Evolutionary conservation across 1,284 basidiomycete species (phyloP), one percentile per base, ranked within the genome.

Genomic region (Malassezia nana): DNA sequence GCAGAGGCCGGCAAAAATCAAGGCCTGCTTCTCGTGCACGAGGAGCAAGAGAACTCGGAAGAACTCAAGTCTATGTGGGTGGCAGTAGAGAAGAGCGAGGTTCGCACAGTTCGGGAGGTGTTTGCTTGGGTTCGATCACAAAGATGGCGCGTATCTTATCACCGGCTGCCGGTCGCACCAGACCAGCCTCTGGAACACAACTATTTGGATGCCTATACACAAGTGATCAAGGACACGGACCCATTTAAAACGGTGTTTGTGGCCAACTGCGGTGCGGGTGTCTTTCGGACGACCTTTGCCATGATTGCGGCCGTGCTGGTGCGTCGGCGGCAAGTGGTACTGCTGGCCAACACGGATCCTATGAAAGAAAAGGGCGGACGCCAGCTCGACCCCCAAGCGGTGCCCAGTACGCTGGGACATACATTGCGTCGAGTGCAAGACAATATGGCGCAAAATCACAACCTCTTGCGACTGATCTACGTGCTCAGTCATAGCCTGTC

Each of bases 251-350:
- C 88, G 0, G 84, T 86, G 0, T 78, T 98, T 15, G 87, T 98
- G 2, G 95, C 98, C 75, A 92, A 89, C 53, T 96, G 94, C 74
- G 92, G 94, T 35, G 91, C 94, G 81, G 94, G 94, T 39, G 88
- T 89, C 2, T 90, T 94, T 0, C 82, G 94, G 35, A 94, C 92
- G 2, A 95, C 92, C 0, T 96, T 96, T 73, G 92, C 89, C 5
- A 98, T 98, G 94, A 83, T 86, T 13, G 88, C 91, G 2, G 91
- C 92, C 1, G 83, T 87, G 58, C 80, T 99, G 22, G 80, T 98
- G 0, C 80, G 94, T 26, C 78, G 92, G 26, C 86, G 85, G 67
- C 89, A 95, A 75, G 78, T 91, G 35, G 80, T 95, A n/a, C 76
- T 81, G 15, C 78, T 80, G 18, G 88, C 87, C 0, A 75, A 84